A percentile compares a stretch with the other conserved stretches of the same genome.
These are phyloP conservation scores for Fonsecaea pugnacius DNA, from an alignment of 2,329 filamentous ascomycete species.

Conservation along the genomic window DNA sequence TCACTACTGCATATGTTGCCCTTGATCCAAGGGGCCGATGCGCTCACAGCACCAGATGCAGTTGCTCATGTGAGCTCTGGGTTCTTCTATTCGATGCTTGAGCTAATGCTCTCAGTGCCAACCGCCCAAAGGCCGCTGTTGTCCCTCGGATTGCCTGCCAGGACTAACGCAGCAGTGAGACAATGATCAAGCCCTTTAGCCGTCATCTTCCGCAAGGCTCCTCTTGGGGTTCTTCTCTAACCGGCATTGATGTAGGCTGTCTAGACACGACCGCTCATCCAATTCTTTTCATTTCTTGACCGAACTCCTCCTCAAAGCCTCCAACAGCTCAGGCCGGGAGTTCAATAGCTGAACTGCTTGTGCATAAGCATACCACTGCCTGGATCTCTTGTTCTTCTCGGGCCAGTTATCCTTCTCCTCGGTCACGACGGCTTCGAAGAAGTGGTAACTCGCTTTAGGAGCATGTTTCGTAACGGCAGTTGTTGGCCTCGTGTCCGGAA, in stretches of 20 bases:
- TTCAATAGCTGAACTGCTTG: constrained; percentile 79
- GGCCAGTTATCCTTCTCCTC: constrained; percentile 88
- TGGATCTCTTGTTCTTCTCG: constrained; percentile 86
- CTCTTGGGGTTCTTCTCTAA: constrained; percentile 8
- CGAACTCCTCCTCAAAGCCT: constrained; percentile 81
- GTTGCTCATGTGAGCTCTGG: constrained; percentile 14
- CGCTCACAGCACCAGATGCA: constrained; percentile 5
- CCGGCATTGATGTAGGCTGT: constrained; percentile 2
- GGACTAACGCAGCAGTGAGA: not conserved
- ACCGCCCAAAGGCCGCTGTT: constrained; percentile 5
- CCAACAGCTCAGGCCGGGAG: constrained; percentile 80
- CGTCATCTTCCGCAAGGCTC: constrained; percentile 1
- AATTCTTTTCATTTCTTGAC: constrained; percentile 53
- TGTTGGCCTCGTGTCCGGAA: constrained; percentile 74
- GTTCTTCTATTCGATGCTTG: constrained; percentile 25
- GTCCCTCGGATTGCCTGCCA: not conserved
- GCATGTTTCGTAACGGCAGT: constrained; percentile 60
- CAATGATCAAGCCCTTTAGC: not conserved
- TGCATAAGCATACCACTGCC: constrained; percentile 85
- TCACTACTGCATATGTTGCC: constrained; percentile 4
- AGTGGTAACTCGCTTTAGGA: constrained; percentile 67
- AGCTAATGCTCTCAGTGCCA: constrained; percentile 10
- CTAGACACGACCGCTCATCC: not conserved
- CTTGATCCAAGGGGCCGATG: not conserved
- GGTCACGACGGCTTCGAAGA: constrained; percentile 81